Percentiles rank a stretch among this genome's conserved stretches.
Evolutionary conservation across 495 filamentous ascomycete species (phyloP).

Genomic region (Alectoria sarmentosa): DNA sequence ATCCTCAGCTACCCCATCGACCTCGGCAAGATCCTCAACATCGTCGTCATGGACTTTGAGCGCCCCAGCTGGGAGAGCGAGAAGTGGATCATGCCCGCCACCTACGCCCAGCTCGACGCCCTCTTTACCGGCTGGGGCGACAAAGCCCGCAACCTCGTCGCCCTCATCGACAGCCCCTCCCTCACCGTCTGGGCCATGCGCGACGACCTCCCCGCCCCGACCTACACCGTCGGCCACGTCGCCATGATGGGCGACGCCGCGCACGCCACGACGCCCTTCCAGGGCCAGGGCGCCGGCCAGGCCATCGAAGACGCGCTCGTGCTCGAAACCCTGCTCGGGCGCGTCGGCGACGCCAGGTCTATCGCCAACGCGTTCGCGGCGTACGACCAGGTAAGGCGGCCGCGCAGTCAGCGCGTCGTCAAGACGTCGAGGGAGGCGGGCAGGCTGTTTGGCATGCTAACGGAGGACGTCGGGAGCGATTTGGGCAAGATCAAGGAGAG

Average conservation of each 20-base stretch:
- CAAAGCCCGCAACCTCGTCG: neutral
- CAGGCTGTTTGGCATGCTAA: neutral
- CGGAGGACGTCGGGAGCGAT: slow-evolving; percentile 6
- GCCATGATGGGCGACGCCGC: slow-evolving; percentile 41
- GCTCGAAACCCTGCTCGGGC: slow-evolving; percentile 28
- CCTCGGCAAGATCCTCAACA: slow-evolving; percentile 35
- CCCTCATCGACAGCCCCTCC: slow-evolving; percentile 10
- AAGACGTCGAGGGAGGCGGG: slow-evolving; percentile 16
- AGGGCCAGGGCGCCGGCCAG: slow-evolving; percentile 35
- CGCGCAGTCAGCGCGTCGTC: slow-evolving; percentile 22
- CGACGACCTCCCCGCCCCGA: slow-evolving; percentile 11
- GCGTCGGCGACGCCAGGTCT: neutral
- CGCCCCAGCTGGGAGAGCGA: slow-evolving; percentile 8
- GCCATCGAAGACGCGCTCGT: slow-evolving; percentile 35
- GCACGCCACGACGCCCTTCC: slow-evolving; percentile 36
- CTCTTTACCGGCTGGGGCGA: neutral
- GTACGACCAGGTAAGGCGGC: slow-evolving; percentile 24
- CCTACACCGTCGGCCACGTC: slow-evolving; percentile 28
- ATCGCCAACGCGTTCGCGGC: slow-evolving; percentile 3
- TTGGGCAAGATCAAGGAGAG: slow-evolving; percentile 13
- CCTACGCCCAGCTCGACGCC: neutral
- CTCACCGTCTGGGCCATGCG: slow-evolving; percentile 6
- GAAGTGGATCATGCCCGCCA: slow-evolving; percentile 3
- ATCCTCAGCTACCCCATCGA: slow-evolving; percentile 44
- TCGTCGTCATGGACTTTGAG: slow-evolving; percentile 31